phyloP scores from a whole-genome alignment of 2,329 filamentous ascomycete species.

The Geoglossum cookeanum region DNA sequence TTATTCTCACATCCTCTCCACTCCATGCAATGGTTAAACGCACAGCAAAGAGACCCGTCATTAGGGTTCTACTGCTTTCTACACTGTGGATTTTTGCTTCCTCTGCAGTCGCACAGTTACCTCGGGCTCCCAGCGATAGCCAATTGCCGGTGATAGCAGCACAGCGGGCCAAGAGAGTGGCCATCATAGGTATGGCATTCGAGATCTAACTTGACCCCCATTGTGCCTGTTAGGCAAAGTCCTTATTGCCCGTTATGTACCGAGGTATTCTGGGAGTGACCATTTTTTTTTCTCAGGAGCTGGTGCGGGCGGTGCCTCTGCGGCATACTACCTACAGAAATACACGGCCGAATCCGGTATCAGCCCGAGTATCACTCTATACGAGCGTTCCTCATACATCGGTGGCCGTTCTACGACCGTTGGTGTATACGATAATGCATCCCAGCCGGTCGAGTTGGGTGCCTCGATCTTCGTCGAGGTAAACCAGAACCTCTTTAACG shows the following conservation, averaged over 20 bases:
- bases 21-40: neutral
- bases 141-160: neutral
- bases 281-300: slow-evolving; percentile 40
- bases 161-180: neutral
- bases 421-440: slow-evolving; percentile 47
- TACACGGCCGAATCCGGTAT: slow-evolving; percentile 44
- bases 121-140: neutral
- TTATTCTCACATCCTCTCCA: neutral
- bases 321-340: slow-evolving; percentile 63
- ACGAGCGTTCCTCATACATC: slow-evolving; percentile 58
- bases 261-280: neutral
- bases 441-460: slow-evolving; percentile 62
- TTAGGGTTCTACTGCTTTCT: neutral
- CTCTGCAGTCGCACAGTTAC: neutral
- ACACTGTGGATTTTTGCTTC: neutral
- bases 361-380: slow-evolving; percentile 63
- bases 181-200: neutral
- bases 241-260: neutral
- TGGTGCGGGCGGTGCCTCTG: slow-evolving; percentile 69
- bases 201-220: neutral
- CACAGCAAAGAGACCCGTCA: neutral
- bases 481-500: slow-evolving; percentile 65
- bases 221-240: neutral
- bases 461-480: slow-evolving; percentile 79
- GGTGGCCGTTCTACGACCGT: slow-evolving; percentile 81